These are phyloP conservation scores for Fusarium sp. DNA, from an alignment of 2,329 filamentous ascomycete species.

Conservation along the genomic window DNA sequence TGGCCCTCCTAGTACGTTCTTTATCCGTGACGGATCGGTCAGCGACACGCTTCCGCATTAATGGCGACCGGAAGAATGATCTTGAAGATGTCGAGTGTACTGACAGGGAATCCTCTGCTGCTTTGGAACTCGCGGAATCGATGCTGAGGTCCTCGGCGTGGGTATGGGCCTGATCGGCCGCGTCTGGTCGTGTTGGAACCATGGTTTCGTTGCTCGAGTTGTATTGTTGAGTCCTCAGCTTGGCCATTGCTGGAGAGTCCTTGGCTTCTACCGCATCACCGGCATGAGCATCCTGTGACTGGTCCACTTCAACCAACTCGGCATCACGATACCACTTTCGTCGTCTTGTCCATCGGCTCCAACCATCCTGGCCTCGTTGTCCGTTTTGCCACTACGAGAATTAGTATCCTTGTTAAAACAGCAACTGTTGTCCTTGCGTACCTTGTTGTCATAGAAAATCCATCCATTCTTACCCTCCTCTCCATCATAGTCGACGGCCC, in stretches of 20 bases:
- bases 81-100: conserved; percentile 62
- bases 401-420: not conserved
- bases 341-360: conserved; percentile 92
- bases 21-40: conserved; percentile 52
- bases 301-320: conserved; percentile 83
- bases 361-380: conserved; percentile 85
- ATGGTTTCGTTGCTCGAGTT: conserved; percentile 55
- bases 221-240: conserved; percentile 47
- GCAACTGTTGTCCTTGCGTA: conserved; percentile 51
- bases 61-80: conserved; percentile 58
- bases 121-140: conserved; percentile 46
- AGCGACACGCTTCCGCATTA: conserved; percentile 55
- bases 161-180: conserved; percentile 39
- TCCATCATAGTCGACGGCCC: conserved; percentile 63
- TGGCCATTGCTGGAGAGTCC: conserved; percentile 39
- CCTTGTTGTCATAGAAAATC: conserved; percentile 99
- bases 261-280: conserved; percentile 53
- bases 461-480: conserved; percentile 80
- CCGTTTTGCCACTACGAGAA: conserved; percentile 84
- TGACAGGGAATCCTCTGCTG: conserved; percentile 58
- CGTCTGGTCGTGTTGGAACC: conserved; percentile 46
- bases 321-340: conserved; percentile 98
- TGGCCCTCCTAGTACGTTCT: conserved; percentile 55
- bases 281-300: conserved; percentile 50
- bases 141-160: conserved; percentile 44